phyloP scores from a whole-genome alignment of 805 yeast species.

The Cyberlindnera mississippiensis region DNA sequence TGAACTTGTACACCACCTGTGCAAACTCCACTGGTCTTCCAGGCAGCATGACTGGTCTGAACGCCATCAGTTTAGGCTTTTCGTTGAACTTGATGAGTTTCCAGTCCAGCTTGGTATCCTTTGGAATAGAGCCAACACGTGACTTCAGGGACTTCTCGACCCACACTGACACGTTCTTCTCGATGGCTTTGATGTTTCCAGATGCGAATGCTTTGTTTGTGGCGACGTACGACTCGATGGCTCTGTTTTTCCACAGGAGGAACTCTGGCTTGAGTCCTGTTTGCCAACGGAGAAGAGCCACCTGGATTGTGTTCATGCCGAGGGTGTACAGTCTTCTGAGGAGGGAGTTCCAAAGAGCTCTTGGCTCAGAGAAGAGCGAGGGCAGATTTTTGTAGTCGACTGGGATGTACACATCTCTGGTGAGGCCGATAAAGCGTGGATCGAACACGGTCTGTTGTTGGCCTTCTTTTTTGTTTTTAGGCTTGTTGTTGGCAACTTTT shows the following conservation, averaged over 20 bases:
- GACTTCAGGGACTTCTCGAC: slow-evolving; percentile 54
- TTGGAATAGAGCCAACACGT: slow-evolving; percentile 54
- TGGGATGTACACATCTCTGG: slow-evolving; percentile 47
- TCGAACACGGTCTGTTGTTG: slow-evolving; percentile 30
- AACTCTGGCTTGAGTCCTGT: slow-evolving; percentile 65
- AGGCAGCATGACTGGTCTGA: slow-evolving; percentile 63
- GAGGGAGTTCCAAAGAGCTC: slow-evolving; percentile 39
- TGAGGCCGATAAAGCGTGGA: slow-evolving; percentile 38
- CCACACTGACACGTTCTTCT: slow-evolving; percentile 51
- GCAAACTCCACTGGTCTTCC: slow-evolving; percentile 50
- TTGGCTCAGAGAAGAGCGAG: slow-evolving; percentile 38
- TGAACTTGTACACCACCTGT: slow-evolving; percentile 59
- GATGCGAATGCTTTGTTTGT: slow-evolving; percentile 81
- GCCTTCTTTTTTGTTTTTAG: slow-evolving; percentile 10
- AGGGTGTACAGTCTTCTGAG: slow-evolving; percentile 58
- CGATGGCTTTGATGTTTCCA: slow-evolving; percentile 44
- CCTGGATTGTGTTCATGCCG: slow-evolving; percentile 64
- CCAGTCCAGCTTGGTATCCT: slow-evolving; percentile 64
- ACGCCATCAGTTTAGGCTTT: slow-evolving; percentile 67
- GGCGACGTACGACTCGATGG: slow-evolving; percentile 69
- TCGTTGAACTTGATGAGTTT: slow-evolving; percentile 64
- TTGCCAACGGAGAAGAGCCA: slow-evolving; percentile 65
- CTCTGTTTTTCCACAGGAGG: slow-evolving; percentile 78
- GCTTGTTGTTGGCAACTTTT: slow-evolving; percentile 2
- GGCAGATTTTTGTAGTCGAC: slow-evolving; percentile 46